Evolutionary conservation across 495 filamentous ascomycete genomes (phyloP).

Genomic region (Rhizodiscina lignyota): DNA sequence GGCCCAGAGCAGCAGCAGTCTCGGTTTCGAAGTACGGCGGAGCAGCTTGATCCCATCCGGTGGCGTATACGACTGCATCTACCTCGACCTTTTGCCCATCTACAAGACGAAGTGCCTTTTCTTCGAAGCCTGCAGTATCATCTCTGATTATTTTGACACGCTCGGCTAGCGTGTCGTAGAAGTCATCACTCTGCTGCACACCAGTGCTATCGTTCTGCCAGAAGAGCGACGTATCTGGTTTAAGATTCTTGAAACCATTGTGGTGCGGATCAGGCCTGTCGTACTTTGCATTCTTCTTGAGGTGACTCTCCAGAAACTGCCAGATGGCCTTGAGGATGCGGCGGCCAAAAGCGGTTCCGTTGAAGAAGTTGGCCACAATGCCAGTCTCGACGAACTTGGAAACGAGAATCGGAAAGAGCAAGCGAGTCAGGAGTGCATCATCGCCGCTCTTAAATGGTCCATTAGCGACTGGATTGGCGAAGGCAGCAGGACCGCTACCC

Average conservation of each 20-base stretch:
- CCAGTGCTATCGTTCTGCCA: slow-evolving; percentile 24
- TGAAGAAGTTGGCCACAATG: slow-evolving; percentile 19
- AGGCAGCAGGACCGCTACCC: slow-evolving; percentile 19
- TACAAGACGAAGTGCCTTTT: slow-evolving; percentile 10
- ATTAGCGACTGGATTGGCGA: slow-evolving; percentile 12
- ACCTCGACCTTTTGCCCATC: slow-evolving; percentile 14
- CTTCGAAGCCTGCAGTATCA: slow-evolving; percentile 14
- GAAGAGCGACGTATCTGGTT: slow-evolving; percentile 20
- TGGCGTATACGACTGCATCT: slow-evolving; percentile 25
- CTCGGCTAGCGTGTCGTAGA: slow-evolving; percentile 22
- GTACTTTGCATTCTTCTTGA: slow-evolving; percentile 9
- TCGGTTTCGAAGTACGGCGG: slow-evolving; percentile 12
- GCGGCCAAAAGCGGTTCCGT: slow-evolving; percentile 14
- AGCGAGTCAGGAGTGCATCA: slow-evolving; percentile 6
- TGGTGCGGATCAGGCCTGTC: slow-evolving; percentile 7
- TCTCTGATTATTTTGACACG: slow-evolving; percentile 22
- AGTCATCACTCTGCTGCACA: slow-evolving; percentile 21
- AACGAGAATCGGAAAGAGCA: slow-evolving; percentile 5
- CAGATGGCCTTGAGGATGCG: slow-evolving; percentile 14
- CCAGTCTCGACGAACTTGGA: slow-evolving; percentile 10
- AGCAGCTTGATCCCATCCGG: slow-evolving; percentile 20
- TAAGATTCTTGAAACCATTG: slow-evolving; percentile 19
- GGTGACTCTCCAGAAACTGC: too few relatives aligned
- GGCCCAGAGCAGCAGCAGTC: slow-evolving; percentile 13
- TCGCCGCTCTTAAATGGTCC: slow-evolving; percentile 19